A percentile compares a stretch with the other conserved stretches of the same genome.
These are phyloP conservation scores for Yarrowia divulgata DNA, from an alignment of 805 yeast species.

Conservation along the genomic window DNA sequence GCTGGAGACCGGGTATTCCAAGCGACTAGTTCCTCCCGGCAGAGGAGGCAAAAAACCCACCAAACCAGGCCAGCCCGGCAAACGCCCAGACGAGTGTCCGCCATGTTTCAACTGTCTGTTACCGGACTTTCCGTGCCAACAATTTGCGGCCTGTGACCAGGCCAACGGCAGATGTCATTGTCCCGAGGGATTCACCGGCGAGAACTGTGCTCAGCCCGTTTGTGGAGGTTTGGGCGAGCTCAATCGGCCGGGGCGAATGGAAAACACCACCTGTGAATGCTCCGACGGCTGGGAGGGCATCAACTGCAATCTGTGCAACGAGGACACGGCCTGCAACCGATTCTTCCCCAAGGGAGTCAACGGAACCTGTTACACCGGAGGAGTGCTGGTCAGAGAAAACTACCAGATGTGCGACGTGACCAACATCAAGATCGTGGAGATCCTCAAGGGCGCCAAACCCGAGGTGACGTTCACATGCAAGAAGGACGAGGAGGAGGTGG, in stretches of 20 bases:
- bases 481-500: slow-evolving; percentile 54
- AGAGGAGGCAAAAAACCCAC: slow-evolving; percentile 37
- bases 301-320: slow-evolving; percentile 83
- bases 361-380: slow-evolving; percentile 90
- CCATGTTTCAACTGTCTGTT: slow-evolving; percentile 96
- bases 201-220: slow-evolving; percentile 84
- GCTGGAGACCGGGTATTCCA: neutral
- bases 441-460: slow-evolving; percentile 80
- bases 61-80: slow-evolving; percentile 29
- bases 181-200: slow-evolving; percentile 90
- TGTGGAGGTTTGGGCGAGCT: slow-evolving; percentile 84
- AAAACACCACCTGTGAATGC: slow-evolving; percentile 69
- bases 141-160: slow-evolving; percentile 85
- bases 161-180: slow-evolving; percentile 93
- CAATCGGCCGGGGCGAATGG: slow-evolving; percentile 63
- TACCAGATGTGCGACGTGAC: slow-evolving; percentile 97
- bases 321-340: slow-evolving; percentile 77
- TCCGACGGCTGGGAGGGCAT: slow-evolving; percentile 91
- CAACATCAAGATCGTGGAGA: slow-evolving; percentile 77
- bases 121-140: slow-evolving; percentile 88
- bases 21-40: slow-evolving; percentile 30
- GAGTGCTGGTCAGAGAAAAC: slow-evolving; percentile 77
- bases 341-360: slow-evolving; percentile 84
- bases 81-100: slow-evolving; percentile 63
- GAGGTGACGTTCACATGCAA: slow-evolving; percentile 93